These are phyloP conservation scores for Batrachochytrium dendrobatidis DNA, from an alignment of 371 early-diverging fungal genomes.

Conservation along the genomic window DNA sequence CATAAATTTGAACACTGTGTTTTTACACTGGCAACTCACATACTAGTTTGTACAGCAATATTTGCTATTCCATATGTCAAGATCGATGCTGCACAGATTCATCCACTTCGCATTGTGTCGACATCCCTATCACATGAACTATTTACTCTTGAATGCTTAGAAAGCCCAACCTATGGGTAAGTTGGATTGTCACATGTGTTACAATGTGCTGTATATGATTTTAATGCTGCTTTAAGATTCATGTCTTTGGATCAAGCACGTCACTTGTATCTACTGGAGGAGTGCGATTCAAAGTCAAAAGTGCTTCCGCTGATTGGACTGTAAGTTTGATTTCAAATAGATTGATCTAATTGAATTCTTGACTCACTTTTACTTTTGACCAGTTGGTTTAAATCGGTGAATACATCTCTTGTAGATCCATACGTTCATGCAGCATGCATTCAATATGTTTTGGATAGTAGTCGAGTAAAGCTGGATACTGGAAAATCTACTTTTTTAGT, in stretches of 20 bases:
- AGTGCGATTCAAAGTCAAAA: not conserved
- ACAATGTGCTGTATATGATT: too few species aligned
- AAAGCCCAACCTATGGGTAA: too few species aligned
- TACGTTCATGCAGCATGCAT: not conserved
- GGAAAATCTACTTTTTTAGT: not conserved
- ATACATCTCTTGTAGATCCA: not conserved
- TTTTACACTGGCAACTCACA: too few species aligned
- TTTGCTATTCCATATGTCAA: not conserved
- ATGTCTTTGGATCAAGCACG: not conserved
- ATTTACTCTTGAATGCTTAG: not conserved
- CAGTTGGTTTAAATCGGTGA: not conserved
- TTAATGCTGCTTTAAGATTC: slow-evolving; percentile 1
- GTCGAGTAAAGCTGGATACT: not conserved
- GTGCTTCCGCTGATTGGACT: not conserved
- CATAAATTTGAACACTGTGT: too few species aligned
- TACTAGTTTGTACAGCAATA: too few species aligned
- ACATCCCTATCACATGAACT: not conserved
- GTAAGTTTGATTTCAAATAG: too few species aligned
- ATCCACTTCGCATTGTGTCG: not conserved
- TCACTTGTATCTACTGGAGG: not conserved
- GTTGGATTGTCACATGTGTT: too few species aligned
- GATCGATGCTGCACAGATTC: not conserved
- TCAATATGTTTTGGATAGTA: not conserved
- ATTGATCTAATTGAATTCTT: too few species aligned
- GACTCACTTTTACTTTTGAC: too few species aligned